A percentile compares a stretch with the other conserved stretches of the same genome.
Conservation (phyloP, 768 basidiomycete genomes). For the Solioccasus polychromus region DNA sequence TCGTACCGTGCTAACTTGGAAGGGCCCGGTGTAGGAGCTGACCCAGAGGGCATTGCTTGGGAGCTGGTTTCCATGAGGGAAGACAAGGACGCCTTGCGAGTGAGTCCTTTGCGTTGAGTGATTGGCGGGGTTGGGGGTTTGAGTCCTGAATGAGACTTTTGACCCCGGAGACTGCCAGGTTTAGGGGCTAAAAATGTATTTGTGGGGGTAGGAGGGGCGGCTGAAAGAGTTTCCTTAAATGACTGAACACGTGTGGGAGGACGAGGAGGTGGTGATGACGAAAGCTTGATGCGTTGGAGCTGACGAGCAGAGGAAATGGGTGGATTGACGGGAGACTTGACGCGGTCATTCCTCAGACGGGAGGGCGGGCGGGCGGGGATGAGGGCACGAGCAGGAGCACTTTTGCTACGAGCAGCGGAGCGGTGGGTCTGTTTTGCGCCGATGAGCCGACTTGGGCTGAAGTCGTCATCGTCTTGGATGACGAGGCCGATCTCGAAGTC, state of each 20-base stretch:
- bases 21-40: constrained; percentile 30
- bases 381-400: constrained; percentile 49
- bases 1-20: constrained; percentile 59
- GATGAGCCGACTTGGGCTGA: constrained; percentile 73
- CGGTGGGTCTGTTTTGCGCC: constrained; percentile 46
- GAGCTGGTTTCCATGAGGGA: constrained; percentile 63
- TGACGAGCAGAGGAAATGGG: constrained; percentile 69
- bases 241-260: constrained; percentile 53
- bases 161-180: constrained; percentile 72
- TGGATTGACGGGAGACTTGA: constrained; percentile 70
- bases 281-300: constrained; percentile 62
- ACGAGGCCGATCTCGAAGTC: constrained; percentile 85
- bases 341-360: constrained; percentile 56
- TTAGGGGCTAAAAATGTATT: constrained; percentile 63
- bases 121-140: constrained; percentile 74
- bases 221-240: constrained; percentile 53
- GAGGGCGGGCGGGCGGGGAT: constrained; percentile 62
- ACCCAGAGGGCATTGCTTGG: constrained; percentile 55
- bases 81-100: constrained; percentile 77
- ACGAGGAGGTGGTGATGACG: constrained; percentile 66
- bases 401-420: constrained; percentile 53
- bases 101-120: constrained; percentile 52
- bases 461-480: constrained; percentile 78
- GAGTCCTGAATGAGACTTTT: constrained; percentile 81
- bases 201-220: constrained; percentile 47